Conservation (phyloP, 805 yeast genomes). For the Candida endomychidarum region DNA sequence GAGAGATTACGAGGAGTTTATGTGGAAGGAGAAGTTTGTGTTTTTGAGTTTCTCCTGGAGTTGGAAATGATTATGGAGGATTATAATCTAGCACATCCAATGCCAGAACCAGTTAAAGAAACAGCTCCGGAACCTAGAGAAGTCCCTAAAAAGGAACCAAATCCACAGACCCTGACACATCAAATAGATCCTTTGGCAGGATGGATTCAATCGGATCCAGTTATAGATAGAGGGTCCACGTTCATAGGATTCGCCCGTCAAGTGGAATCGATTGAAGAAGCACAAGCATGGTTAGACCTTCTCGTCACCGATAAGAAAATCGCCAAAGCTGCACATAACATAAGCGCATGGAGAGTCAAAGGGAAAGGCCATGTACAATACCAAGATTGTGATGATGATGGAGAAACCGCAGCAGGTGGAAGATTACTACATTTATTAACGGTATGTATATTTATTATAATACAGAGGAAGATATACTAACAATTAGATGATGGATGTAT, state of each 20-base stretch:
- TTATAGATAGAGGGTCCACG: slow-evolving; percentile 80
- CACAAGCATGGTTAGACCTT: slow-evolving; percentile 47
- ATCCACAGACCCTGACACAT: neutral
- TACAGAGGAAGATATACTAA: slow-evolving; percentile 10
- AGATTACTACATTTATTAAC: slow-evolving; percentile 76
- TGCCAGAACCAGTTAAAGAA: no score
- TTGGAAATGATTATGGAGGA: slow-evolving; percentile 48
- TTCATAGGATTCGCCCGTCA: slow-evolving; percentile 74
- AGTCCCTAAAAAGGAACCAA: neutral
- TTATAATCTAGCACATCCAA: slow-evolving; percentile 31
- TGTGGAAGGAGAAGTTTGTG: slow-evolving; percentile 63
- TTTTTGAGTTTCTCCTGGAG: slow-evolving; percentile 76
- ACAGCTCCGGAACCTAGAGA: no score
- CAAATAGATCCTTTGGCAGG: slow-evolving; percentile 53
- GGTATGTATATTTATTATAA: slow-evolving; percentile 29
- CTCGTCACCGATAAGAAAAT: slow-evolving; percentile 67
- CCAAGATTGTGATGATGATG: slow-evolving; percentile 95
- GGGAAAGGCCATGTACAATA: slow-evolving; percentile 52
- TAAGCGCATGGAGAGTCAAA: slow-evolving; percentile 82
- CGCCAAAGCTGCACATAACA: slow-evolving; percentile 70
- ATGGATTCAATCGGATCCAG: slow-evolving; percentile 78
- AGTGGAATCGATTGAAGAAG: slow-evolving; percentile 69
- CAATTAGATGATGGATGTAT: slow-evolving; percentile 62
- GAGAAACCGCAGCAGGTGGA: slow-evolving; percentile 95
- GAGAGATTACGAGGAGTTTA: slow-evolving; percentile 56